Percentiles rank a stretch among this genome's conserved stretches.
phyloP scores from a whole-genome alignment of 371 early-diverging fungal species.

The Rhizopus delemar region DNA sequence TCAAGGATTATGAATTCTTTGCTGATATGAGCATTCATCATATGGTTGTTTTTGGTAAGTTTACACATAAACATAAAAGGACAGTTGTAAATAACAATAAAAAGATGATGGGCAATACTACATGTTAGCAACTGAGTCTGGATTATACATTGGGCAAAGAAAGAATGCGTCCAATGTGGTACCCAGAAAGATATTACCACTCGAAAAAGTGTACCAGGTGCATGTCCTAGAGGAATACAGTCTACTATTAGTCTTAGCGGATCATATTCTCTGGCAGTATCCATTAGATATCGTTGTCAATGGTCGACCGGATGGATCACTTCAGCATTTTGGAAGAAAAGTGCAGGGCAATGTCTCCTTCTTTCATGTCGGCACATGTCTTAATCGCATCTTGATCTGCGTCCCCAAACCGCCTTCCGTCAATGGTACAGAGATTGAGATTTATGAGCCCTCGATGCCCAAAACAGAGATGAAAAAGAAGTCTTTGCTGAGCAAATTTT shows the following conservation, averaged over 20 bases:
- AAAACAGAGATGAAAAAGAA: conserved; percentile 23
- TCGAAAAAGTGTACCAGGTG: conserved; percentile 37
- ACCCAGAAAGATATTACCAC: conserved; percentile 34
- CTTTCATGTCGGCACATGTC: conserved; percentile 40
- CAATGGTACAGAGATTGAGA: conserved; percentile 29
- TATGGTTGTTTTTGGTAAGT: conserved; percentile 43
- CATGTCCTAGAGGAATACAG: conserved; percentile 46
- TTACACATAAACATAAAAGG: neutral
- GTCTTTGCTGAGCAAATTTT: conserved; percentile 10
- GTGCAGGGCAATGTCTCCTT: conserved; percentile 35
- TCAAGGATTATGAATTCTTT: conserved; percentile 33
- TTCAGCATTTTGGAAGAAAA: conserved; percentile 28
- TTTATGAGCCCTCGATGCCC: conserved; percentile 33
- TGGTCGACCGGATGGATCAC: conserved; percentile 26
- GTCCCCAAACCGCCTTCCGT: conserved; percentile 30
- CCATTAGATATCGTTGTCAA: conserved; percentile 37
- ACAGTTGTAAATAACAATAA: neutral
- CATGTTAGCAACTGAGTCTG: conserved; percentile 42
- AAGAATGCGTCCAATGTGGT: conserved; percentile 16
- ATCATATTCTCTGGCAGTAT: conserved; percentile 43
- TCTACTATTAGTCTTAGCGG: conserved; percentile 38
- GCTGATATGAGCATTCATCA: conserved; percentile 38
- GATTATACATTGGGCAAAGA: conserved; percentile 39
- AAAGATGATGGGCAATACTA: conserved; percentile 37
- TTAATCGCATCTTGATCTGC: conserved; percentile 33